Evolutionary conservation across 192 early-diverging fungal genomes (phyloP), one percentile per base, ranked within the genome.

Genomic region (Diversispora eburnea): DNA sequence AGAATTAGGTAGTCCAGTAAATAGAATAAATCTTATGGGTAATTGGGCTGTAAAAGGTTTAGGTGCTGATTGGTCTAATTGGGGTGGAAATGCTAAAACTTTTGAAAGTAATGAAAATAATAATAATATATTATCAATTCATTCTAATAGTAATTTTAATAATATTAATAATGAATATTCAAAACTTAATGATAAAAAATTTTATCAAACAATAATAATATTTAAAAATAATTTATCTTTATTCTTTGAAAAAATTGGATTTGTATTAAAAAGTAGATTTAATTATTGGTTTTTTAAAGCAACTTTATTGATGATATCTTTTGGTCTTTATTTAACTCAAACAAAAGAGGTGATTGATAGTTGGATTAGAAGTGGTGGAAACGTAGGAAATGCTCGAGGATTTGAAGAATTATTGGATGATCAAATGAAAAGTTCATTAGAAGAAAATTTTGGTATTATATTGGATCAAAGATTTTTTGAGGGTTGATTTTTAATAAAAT

Each of bases 11-110:
- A 91, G 87, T 13, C 94, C 94, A 0, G 94, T 98, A 17, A 93
- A 98, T 75, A 85, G 94, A 10, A 90, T 95, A 71, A 92, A 91
- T 70, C 78, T 94, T 6, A 95, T 94, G 86, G 93, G 92, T 4
- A 79, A 87, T 48, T 93, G 88, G 79, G 95, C 95, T 13, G 84
- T 91, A 45, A 67, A 77, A 72, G 87, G 86, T 56, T 73, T 85
- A 0, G 77, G 84, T 70, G 73, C 81, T 74, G 61, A 80, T 77
- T 65, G 79, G 64, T 75, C 49, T 5, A 51, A 73, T 41, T 85
- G 82, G 86, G 42, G 15, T 3, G 43, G 69, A 13, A 55, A 54
- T 22, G 41, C 57, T 20, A 48, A 41, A n/a, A 33, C 63, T 7
- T 25, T 69, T 39, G 19, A 75, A 33, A 33, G 2, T 33, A 33